These are phyloP conservation scores for Cardamine occulta DNA, from an alignment of 345 rosid genomes.

Conservation along the genomic window DNA sequence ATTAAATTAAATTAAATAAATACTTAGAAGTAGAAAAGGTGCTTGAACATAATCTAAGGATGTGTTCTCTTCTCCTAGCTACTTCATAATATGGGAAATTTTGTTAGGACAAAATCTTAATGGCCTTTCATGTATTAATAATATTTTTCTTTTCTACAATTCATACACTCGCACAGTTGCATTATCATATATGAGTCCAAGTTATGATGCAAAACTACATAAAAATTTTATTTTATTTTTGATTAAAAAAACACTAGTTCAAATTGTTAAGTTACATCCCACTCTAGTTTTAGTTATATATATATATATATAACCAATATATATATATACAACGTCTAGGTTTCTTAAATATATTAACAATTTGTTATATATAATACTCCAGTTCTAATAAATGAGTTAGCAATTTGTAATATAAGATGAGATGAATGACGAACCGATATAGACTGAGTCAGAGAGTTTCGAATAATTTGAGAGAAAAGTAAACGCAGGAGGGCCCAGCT, in stretches of 20 bases:
- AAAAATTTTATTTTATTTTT: no score
- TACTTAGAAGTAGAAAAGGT: background rate
- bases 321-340: background rate
- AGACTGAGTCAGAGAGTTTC: constrained; percentile 3
- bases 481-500: constrained; percentile 4
- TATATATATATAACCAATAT: no score
- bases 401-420: background rate
- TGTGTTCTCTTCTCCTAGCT: background rate
- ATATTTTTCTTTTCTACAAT: background rate
- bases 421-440: constrained; percentile 20
- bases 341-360: no score
- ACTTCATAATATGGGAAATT: background rate
- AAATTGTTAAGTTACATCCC: background rate
- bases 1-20: background rate
- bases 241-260: background rate
- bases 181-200: background rate
- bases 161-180: background rate
- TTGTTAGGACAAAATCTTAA: background rate
- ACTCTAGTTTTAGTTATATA: background rate
- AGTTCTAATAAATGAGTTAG: background rate
- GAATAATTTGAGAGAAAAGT: constrained; percentile 9
- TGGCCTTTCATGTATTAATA: background rate
- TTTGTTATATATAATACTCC: background rate
- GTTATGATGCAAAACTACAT: background rate
- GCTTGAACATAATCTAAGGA: background rate